Percentiles rank a stretch among this genome's conserved stretches.
These are phyloP conservation scores for Helicocarpus griseus DNA, from an alignment of 2,329 filamentous ascomycete genomes.

Conservation along the genomic window DNA sequence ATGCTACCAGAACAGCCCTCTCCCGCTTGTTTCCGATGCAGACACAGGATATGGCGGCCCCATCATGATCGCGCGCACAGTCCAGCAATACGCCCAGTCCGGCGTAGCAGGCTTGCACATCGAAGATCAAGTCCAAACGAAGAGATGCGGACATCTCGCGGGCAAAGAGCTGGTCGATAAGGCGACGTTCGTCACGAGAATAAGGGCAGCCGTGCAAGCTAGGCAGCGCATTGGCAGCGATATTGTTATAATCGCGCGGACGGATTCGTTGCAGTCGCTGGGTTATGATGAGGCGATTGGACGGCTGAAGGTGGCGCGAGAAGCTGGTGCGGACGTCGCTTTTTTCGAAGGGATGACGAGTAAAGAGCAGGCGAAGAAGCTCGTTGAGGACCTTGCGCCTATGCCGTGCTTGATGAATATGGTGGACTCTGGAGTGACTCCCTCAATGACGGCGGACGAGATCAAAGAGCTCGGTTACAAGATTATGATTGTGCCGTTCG, in stretches of 20 bases:
- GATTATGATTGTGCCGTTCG: slow-evolving; percentile 25
- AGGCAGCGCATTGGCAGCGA: slow-evolving; percentile 27
- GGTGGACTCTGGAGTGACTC: slow-evolving; percentile 24
- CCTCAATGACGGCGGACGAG: slow-evolving; percentile 20
- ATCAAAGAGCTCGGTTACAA: slow-evolving; percentile 24
- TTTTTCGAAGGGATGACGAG: slow-evolving; percentile 24
- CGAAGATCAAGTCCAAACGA: slow-evolving; percentile 46
- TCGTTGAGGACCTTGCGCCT: slow-evolving; percentile 18
- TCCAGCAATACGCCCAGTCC: slow-evolving; percentile 41
- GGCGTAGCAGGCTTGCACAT: slow-evolving; percentile 49
- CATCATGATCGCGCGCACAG: slow-evolving; percentile 41
- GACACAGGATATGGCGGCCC: slow-evolving; percentile 47
- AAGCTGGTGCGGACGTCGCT: slow-evolving; percentile 22
- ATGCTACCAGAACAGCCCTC: slow-evolving; percentile 27
- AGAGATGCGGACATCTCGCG: slow-evolving; percentile 32
- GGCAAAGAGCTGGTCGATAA: slow-evolving; percentile 31
- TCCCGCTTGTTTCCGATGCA: slow-evolving; percentile 44
- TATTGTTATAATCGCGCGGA: slow-evolving; percentile 37
- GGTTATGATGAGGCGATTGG: slow-evolving; percentile 31
- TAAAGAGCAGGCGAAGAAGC: slow-evolving; percentile 18
- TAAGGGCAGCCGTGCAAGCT: slow-evolving; percentile 29
- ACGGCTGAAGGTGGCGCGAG: slow-evolving; percentile 20
- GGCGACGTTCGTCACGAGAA: slow-evolving; percentile 25
- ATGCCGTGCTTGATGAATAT: slow-evolving; percentile 27
- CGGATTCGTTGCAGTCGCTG: slow-evolving; percentile 28